Evolutionary conservation across 768 basidiomycete genomes (phyloP), one percentile per base, ranked within the genome.

Genomic region (Tricholoma sp.): DNA sequence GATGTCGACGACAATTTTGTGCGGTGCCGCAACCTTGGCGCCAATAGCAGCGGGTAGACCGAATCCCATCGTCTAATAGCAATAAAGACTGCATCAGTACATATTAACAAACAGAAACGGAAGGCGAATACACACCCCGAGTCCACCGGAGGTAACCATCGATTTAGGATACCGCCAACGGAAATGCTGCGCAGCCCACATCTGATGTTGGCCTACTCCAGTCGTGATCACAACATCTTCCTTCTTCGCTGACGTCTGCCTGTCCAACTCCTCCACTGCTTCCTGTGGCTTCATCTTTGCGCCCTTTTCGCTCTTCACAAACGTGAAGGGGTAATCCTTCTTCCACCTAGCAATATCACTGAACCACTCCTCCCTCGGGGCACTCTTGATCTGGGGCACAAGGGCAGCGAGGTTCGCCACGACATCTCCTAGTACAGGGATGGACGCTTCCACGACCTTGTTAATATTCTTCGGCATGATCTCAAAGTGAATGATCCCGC

Each of bases 401-500:
- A 99, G 82, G 12, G 84, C 76, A 7, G 81, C 83, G 63, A 99
- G 72, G 68, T 91, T 94, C 52, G 86, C 76, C 29, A 89, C 81
- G 55, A 98, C 96, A 68, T 99, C 97, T 34, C 97, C 97, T 31
- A 97, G 80, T 66, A 99, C 80, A 50, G 97, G 93, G 56, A 98
- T 90, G 48, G 89, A 86, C 18, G 97, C 96, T 52, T 99, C 86
- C 53, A 98, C 84, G 58, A 99, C 94, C 74, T 99, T 99, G 83
- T 99, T 99, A 72, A 99, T 81, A 73, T 99, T 99, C 81, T 99
- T 98, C 47, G 97, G 93, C 76, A 86, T 85, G 62, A 98, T 95
- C 77, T 99, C 97, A 66, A 99, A 98, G 76, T 99, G 97, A 67
- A 99, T 97, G 76, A 99, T 95, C 33, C 97, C 97, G 10, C 97